Evolutionary conservation across 108 stramenopile species (phyloP), one percentile per base, ranked within the genome.

Genomic region (Nitzschia palea): DNA sequence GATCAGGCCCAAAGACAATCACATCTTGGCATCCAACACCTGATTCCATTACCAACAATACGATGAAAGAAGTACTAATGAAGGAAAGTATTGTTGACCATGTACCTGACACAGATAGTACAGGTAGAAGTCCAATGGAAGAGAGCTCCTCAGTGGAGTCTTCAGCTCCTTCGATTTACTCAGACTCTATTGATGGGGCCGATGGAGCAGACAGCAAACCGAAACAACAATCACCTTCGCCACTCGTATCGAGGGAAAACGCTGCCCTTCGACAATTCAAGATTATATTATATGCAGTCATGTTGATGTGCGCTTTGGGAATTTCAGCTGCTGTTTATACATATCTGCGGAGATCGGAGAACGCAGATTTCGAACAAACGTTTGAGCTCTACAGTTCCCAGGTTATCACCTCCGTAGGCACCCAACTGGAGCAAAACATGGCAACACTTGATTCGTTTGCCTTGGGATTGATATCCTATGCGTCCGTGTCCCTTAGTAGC

Each of bases 11-110:
- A n/a, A n/a, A n/a, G n/a, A n/a, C n/a, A n/a, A n/a, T n/a, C n/a
- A n/a, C n/a, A n/a, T n/a, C n/a, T n/a, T n/a, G n/a, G n/a, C n/a
- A n/a, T n/a, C n/a, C n/a, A n/a, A n/a, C n/a, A n/a, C n/a, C n/a
- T n/a, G n/a, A n/a, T n/a, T n/a, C n/a, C n/a, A n/a, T n/a, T n/a
- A n/a, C 22, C 15, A 18, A 48, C 47, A 48, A 18, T 12, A 48
- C 22, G 18, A 18, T 48, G 15, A 18, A 48, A 48, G 47, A n/a
- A n/a, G n/a, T n/a, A n/a, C n/a, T n/a, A n/a, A n/a, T n/a, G n/a
- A n/a, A n/a, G n/a, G n/a, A 48, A 48, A 48, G n/a, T 20, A 48
- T 48, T 4, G 47, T 48, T 18, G 47, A 48, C 22, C 47, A 48
- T 48, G 47, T 48, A 20, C 47, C 47, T n/a, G 47, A 48, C 22